Conservation (phyloP, 306 rosid genomes). For the Pterocarpus santalinus region DNA sequence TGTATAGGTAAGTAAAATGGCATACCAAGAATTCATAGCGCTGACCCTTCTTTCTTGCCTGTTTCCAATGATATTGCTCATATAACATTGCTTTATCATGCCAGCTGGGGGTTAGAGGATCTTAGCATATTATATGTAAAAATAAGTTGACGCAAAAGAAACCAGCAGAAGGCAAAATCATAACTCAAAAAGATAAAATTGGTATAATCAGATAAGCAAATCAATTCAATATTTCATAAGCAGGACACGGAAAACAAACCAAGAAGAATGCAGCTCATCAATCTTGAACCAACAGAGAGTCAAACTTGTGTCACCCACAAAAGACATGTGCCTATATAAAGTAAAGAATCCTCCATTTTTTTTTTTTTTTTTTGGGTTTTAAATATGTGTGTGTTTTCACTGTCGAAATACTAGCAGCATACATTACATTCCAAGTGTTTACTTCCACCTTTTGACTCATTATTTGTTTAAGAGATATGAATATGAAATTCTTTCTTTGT, state of each 20-base stretch:
- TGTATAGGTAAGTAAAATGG: constrained; percentile 13
- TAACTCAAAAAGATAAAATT: background rate
- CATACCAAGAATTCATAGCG: constrained; percentile 74
- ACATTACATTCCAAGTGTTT: background rate
- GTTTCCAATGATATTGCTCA: constrained; percentile 94
- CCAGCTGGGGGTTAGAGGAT: constrained; percentile 66
- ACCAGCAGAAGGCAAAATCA: background rate
- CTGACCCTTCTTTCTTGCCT: constrained; percentile 74
- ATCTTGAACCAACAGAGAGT: constrained; percentile 7
- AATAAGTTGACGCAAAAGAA: constrained; percentile 1
- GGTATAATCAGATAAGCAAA: constrained; percentile 2
- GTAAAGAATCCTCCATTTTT: background rate
- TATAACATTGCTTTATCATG: constrained; percentile 83
- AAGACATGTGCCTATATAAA: background rate
- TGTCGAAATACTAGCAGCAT: background rate
- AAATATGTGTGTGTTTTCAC: background rate
- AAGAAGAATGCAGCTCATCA: constrained; percentile 37
- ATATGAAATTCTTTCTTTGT: background rate
- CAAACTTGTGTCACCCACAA: constrained; percentile 10
- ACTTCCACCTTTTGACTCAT: constrained; percentile 3
- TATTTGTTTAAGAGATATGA: constrained; percentile 5
- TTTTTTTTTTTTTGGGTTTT: background rate
- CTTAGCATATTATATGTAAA: constrained; percentile 21
- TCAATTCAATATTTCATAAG: constrained; percentile 6
- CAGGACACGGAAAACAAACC: constrained; percentile 10